These are phyloP conservation scores for Harringtonia lauricola DNA, from an alignment of 2,329 filamentous ascomycete species.

Conservation along the genomic window DNA sequence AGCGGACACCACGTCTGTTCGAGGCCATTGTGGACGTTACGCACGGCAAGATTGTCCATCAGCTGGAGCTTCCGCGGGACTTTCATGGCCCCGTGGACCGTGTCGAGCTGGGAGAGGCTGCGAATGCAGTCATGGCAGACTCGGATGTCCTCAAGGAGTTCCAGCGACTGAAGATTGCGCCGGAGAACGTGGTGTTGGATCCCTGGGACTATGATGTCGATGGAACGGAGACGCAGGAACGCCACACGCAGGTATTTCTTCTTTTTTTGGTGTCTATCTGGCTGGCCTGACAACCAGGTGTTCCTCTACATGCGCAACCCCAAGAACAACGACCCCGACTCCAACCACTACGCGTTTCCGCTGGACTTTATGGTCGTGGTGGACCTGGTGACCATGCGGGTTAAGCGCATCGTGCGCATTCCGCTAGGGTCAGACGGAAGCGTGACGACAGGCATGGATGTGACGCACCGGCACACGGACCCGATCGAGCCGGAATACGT, in stretches of 20 bases:
- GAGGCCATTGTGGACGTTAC: conserved; percentile 43
- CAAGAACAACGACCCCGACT: conserved; percentile 46
- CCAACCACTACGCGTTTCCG: conserved; percentile 47
- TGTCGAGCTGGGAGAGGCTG: conserved; percentile 46
- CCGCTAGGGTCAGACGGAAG: too few relatives aligned
- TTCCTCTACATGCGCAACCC: conserved; percentile 57
- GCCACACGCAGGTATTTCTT: too few relatives aligned
- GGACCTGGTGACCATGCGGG: conserved; percentile 34
- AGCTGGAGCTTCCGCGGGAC: conserved; percentile 46
- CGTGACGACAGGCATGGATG: too few relatives aligned
- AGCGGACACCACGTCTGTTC: conserved; percentile 42
- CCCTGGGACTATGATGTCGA: conserved; percentile 54
- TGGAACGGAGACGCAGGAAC: conserved; percentile 17
- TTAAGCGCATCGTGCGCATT: too few relatives aligned
- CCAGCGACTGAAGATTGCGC: conserved; percentile 47
- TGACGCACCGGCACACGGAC: too few relatives aligned
- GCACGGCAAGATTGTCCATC: conserved; percentile 36
- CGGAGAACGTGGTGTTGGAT: conserved; percentile 46
- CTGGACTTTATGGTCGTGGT: conserved; percentile 47
- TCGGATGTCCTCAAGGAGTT: conserved; percentile 46
- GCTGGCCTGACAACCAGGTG: too few relatives aligned
- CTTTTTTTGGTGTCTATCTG: too few relatives aligned
- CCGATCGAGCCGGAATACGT: too few relatives aligned
- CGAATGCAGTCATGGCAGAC: conserved; percentile 42
- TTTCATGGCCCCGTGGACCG: conserved; percentile 48